A percentile compares a stretch with the other conserved stretches of the same genome.
Evolutionary conservation across 139 green algal species (phyloP).

Genomic region (Chlorella sp.): DNA sequence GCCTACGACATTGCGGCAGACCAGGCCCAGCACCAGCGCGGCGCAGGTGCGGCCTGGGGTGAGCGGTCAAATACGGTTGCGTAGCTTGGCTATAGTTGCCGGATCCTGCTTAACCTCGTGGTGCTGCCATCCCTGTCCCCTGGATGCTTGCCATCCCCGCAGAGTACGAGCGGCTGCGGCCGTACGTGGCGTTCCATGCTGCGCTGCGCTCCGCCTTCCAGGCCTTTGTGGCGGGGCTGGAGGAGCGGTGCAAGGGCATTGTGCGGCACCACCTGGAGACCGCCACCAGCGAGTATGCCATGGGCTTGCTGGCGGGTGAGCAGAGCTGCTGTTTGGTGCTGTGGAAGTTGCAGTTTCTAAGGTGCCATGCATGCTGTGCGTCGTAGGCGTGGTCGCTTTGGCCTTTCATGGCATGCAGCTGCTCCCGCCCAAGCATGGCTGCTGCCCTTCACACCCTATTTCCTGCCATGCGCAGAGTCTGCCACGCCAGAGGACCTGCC

Average conservation of each 20-base stretch:
- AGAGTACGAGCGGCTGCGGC: constrained; percentile 64
- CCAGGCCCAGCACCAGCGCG: constrained; percentile 25
- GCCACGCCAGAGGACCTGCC: not conserved
- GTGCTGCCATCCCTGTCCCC: not conserved
- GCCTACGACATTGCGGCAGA: constrained; percentile 80
- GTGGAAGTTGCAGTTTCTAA: not conserved
- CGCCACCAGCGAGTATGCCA: constrained; percentile 66
- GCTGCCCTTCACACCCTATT: not conserved
- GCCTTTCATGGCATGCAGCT: not conserved
- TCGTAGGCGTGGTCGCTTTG: not conserved
- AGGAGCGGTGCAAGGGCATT: constrained; percentile 65
- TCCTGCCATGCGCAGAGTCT: not conserved
- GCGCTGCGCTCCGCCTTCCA: constrained; percentile 74
- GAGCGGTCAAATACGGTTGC: no score
- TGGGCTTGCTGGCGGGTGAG: constrained; percentile 25
- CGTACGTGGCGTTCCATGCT: constrained; percentile 82
- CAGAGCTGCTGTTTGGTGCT: not conserved
- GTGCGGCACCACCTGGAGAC: constrained; percentile 82
- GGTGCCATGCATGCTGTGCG: not conserved
- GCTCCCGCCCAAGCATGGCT: not conserved
- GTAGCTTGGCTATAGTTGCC: no score
- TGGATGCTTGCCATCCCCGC: not conserved
- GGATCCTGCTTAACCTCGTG: no score
- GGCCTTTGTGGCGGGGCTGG: constrained; percentile 69
- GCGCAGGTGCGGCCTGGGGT: not conserved